Base-by-base conservation (phyloP, 768 basidiomycete species). In the Russula vinacea region DNA sequence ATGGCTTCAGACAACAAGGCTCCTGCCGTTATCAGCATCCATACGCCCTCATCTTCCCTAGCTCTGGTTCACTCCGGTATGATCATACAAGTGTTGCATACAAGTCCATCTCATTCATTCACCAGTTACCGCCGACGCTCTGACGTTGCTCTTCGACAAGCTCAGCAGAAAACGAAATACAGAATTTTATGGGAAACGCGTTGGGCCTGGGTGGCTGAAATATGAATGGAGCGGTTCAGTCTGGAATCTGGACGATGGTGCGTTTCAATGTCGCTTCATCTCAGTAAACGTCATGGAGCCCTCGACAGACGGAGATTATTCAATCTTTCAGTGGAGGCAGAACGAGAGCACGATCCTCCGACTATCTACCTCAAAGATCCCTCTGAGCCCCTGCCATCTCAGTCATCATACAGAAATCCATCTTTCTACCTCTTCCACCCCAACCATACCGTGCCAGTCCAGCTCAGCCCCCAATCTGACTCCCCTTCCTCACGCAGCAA, bases 181-280 rank as follows among this genome's bases (percentile, higher is more conserved):
- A 0, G 83, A 84, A 24, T 86, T 86, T 70, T 76, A 79, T 59
- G 83, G 83, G 19, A 76, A 83, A 64, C 82, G 83, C 22, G 83
- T 94, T 22, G 86, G 84, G 35, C 79, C 88, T 17, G 89, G 90
- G 40, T 93, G 92, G 84, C 77, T 96, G 54, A 92, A 94, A 70
- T 98, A 98, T 72, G 84, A 89, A 66, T 94, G 84, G 78, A 85
- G 86, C 67, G 83, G 85, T 16, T 78, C 84, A 0, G 74, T 91
- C 55, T 97, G 91, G 91, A 89, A 90, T 71, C 76, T 98, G 13
- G 92, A 96, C 72, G 94, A 98, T 71, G 94, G 94, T 89, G 57
- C 19, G 69, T 66, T 52, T 42, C 39, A 26, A 14, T 44, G 17
- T 19, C 26, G 53, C 13, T n/a, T 24, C 51, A 33, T n/a, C 65